Evolutionary conservation across 495 filamentous ascomycete species (phyloP).

Genomic region (Aspergillus homomorphus): DNA sequence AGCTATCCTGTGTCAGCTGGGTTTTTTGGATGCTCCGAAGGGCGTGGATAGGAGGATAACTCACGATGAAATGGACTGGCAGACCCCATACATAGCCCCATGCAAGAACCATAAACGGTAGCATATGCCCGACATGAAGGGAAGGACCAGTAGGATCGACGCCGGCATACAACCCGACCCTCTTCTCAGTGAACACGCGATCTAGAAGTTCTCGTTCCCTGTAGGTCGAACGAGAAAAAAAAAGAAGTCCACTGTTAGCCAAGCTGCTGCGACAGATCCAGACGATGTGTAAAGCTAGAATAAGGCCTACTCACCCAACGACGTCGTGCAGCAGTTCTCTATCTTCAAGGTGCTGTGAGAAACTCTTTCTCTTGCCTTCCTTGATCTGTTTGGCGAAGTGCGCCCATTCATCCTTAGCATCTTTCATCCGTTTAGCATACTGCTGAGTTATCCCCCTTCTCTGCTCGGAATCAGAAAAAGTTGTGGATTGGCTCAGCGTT

Average conservation of each 20-base stretch:
- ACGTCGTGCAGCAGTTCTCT: slow-evolving; percentile 76
- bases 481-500: slow-evolving; percentile 2
- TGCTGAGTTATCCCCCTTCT: slow-evolving; percentile 48
- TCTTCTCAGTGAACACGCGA: slow-evolving; percentile 62
- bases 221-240: slow-evolving; percentile 16
- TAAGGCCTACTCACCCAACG: slow-evolving; percentile 64
- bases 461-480: slow-evolving; percentile 20
- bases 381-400: slow-evolving; percentile 53
- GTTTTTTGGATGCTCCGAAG: background rate
- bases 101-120: slow-evolving; percentile 90
- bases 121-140: slow-evolving; percentile 86
- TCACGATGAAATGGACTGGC: slow-evolving; percentile 64
- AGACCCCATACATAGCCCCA: slow-evolving; percentile 90
- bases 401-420: slow-evolving; percentile 58
- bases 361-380: slow-evolving; percentile 57
- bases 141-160: slow-evolving; percentile 91
- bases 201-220: slow-evolving; percentile 65
- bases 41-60: slow-evolving; percentile 10
- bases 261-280: background rate
- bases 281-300: background rate
- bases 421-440: slow-evolving; percentile 48
- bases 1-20: slow-evolving; percentile 42
- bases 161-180: slow-evolving; percentile 80
- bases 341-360: slow-evolving; percentile 70
- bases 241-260: slow-evolving; percentile 13